Evolutionary conservation across 2,329 filamentous ascomycete genomes (phyloP).

Genomic region (Verruconis gallopava): DNA sequence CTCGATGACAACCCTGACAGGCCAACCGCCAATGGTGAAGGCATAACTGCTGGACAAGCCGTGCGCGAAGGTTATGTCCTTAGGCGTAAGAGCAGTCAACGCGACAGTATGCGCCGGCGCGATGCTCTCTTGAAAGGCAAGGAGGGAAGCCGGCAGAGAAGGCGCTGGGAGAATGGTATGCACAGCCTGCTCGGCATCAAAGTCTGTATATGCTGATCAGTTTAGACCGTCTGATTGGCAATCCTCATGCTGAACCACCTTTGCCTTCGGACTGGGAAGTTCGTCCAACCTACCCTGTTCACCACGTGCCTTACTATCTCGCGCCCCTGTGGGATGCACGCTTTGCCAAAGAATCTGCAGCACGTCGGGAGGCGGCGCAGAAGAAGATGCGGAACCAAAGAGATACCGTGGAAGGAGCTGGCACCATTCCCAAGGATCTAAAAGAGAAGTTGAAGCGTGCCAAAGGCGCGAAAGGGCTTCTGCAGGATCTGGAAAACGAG

Average conservation of each 20-base stretch:
- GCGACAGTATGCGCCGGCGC: constrained; percentile 52
- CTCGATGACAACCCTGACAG: constrained; percentile 45
- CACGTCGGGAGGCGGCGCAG: constrained; percentile 18
- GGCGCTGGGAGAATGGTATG: constrained; percentile 88
- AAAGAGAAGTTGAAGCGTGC: constrained; percentile 28
- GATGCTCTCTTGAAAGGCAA: constrained; percentile 78
- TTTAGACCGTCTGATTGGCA: constrained; percentile 69
- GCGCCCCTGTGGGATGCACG: constrained; percentile 70
- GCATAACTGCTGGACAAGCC: constrained; percentile 29
- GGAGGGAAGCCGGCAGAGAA: constrained; percentile 72
- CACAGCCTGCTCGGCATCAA: background rate
- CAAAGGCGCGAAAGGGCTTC: constrained; percentile 63
- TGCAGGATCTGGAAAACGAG: constrained; percentile 75
- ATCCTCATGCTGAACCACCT: constrained; percentile 77
- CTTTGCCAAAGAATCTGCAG: constrained; percentile 32
- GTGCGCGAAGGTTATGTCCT: constrained; percentile 33
- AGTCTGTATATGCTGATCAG: constrained; percentile 5
- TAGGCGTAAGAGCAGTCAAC: constrained; percentile 41
- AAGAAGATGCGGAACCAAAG: background rate
- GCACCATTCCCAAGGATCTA: constrained; percentile 10
- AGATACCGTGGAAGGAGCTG: constrained; percentile 1
- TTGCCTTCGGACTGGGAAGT: constrained; percentile 72
- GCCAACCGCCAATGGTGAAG: constrained; percentile 18
- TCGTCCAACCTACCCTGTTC: constrained; percentile 65
- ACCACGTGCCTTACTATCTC: constrained; percentile 74